Conservation (phyloP, 2,329 filamentous ascomycete species). For the Phialophora tarda region DNA sequence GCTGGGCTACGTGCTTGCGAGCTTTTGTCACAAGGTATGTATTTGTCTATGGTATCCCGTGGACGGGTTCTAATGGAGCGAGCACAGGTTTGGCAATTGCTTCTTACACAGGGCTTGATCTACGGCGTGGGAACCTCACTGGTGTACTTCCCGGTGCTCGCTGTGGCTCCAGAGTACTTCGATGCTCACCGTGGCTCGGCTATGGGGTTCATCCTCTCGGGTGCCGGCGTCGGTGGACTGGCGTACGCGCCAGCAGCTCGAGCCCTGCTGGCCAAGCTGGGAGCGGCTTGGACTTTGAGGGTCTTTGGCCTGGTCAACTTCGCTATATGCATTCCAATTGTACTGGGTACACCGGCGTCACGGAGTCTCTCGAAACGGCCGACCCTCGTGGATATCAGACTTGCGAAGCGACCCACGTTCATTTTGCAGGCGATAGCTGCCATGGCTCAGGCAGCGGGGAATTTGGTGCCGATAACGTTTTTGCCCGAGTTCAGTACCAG, state of each 20-base stretch:
- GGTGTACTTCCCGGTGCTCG: slow-evolving; percentile 62
- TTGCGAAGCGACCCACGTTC: slow-evolving; percentile 47
- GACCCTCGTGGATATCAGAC: slow-evolving; percentile 45
- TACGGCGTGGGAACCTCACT: slow-evolving; percentile 68
- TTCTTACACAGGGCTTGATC: slow-evolving; percentile 65
- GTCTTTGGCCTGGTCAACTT: slow-evolving; percentile 37
- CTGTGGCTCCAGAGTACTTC: slow-evolving; percentile 68
- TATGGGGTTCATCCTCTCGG: slow-evolving; percentile 64
- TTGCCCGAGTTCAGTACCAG: slow-evolving; percentile 48
- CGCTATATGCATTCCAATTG: slow-evolving; percentile 43
- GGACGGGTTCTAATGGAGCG: neutral
- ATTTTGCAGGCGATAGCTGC: slow-evolving; percentile 46
- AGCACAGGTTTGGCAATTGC: slow-evolving; percentile 63
- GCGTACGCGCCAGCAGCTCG: slow-evolving; percentile 54
- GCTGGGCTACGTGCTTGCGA: slow-evolving; percentile 53
- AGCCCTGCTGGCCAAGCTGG: slow-evolving; percentile 43
- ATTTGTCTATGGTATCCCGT: too few relatives aligned
- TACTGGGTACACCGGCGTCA: slow-evolving; percentile 40
- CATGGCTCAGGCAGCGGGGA: slow-evolving; percentile 48
- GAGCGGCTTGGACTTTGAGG: slow-evolving; percentile 48
- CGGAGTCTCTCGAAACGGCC: slow-evolving; percentile 39
- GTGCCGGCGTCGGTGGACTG: slow-evolving; percentile 64
- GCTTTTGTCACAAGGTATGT: slow-evolving; percentile 41
- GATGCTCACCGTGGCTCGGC: slow-evolving; percentile 62
- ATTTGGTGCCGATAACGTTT: slow-evolving; percentile 50